A percentile compares a stretch with the other conserved stretches of the same genome.
Conservation (phyloP, 345 rosid species). For the Aurinia saxatilis region DNA sequence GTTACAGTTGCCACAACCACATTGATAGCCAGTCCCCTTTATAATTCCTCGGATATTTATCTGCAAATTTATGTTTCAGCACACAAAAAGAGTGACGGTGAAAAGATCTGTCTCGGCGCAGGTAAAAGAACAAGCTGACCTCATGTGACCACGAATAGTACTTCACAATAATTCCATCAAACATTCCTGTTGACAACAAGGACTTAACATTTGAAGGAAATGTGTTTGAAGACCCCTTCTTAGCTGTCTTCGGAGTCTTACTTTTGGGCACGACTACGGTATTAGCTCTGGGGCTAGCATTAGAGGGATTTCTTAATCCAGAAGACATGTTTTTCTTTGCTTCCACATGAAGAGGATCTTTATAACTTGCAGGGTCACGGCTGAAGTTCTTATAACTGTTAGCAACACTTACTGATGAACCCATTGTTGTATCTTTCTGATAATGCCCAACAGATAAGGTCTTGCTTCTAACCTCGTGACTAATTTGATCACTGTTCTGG, state of each 20-base stretch:
- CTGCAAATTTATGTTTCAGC: slow-evolving; percentile 27
- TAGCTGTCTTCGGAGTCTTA: slow-evolving; percentile 40
- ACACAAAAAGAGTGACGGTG: slow-evolving; percentile 13
- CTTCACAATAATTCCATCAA: slow-evolving; percentile 82
- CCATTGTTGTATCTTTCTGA: slow-evolving; percentile 35
- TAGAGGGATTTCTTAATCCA: slow-evolving; percentile 10
- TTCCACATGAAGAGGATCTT: slow-evolving; percentile 33
- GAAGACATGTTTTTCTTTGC: slow-evolving; percentile 26
- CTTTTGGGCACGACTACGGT: slow-evolving; percentile 41
- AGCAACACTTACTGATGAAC: slow-evolving; percentile 28
- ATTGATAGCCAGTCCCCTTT: slow-evolving; percentile 86
- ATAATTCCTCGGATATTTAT: slow-evolving; percentile 67
- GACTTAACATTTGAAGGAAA: slow-evolving; percentile 94
- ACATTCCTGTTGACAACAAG: slow-evolving; percentile 55
- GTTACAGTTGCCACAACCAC: slow-evolving; percentile 71
- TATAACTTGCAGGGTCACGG: slow-evolving; percentile 38
- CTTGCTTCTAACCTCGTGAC: slow-evolving; percentile 18
- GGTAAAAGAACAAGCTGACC: slow-evolving; percentile 35
- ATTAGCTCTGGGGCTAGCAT: slow-evolving; percentile 37
- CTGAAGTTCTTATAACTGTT: slow-evolving; percentile 39
- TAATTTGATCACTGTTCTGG: background rate
- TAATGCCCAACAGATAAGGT: slow-evolving; percentile 51
- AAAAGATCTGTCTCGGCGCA: background rate
- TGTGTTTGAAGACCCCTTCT: slow-evolving; percentile 68
- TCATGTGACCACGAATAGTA: slow-evolving; percentile 69